A percentile compares a stretch with the other conserved stretches of the same genome.
Evolutionary conservation across 331 rosid genomes (phyloP).

Genomic region (Cydonia oblonga): DNA sequence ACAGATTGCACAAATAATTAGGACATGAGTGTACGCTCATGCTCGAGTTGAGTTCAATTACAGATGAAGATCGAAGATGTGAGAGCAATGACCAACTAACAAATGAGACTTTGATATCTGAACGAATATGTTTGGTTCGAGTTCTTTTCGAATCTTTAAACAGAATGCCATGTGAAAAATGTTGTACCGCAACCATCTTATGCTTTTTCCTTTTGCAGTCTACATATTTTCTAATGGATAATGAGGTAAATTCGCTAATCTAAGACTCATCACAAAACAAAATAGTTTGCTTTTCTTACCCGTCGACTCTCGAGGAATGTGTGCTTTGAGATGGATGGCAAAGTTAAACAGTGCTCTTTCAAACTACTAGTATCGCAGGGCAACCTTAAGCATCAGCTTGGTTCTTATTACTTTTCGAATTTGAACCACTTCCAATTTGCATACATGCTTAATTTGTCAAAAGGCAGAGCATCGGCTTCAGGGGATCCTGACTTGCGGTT

Average conservation of each 20-base stretch:
- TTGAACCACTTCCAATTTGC: slow-evolving; percentile 57
- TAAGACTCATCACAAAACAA: neutral
- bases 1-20: neutral
- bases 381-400: neutral
- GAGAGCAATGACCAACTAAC: neutral
- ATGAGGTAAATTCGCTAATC: neutral
- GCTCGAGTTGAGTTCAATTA: neutral
- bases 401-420: slow-evolving; percentile 23
- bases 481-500: slow-evolving; percentile 1
- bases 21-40: neutral
- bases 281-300: neutral
- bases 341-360: neutral
- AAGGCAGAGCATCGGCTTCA: slow-evolving; percentile 8
- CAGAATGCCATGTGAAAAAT: too few species aligned
- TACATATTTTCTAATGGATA: neutral
- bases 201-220: neutral
- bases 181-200: neutral
- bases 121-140: too few species aligned
- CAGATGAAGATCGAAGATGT: neutral
- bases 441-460: slow-evolving; percentile 29
- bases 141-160: too few species aligned
- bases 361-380: neutral
- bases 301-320: neutral
- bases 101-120: too few species aligned
- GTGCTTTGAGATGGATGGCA: neutral